phyloP scores from a whole-genome alignment of 352 stramenopile genomes.

The Peronospora tabacina region DNA sequence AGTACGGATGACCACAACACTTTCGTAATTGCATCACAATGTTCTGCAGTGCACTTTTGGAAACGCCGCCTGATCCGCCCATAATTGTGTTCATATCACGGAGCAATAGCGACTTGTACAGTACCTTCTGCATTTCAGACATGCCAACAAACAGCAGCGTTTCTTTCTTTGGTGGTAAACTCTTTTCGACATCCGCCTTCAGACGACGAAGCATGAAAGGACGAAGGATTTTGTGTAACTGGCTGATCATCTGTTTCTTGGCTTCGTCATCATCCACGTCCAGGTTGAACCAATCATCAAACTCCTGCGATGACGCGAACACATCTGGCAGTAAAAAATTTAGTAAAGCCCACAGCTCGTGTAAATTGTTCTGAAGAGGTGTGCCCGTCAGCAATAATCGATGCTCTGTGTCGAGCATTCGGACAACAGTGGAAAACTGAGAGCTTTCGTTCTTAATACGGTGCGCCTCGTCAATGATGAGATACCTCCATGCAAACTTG shows the following conservation, averaged over 20 bases:
- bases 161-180: constrained; percentile 95
- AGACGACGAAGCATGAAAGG: constrained; percentile 96
- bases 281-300: constrained; percentile 87
- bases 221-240: constrained; percentile 83
- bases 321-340: constrained; percentile 93
- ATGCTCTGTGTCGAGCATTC: constrained; percentile 80
- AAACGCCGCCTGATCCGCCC: constrained; percentile 54
- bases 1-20: constrained; percentile 88
- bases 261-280: constrained; percentile 84
- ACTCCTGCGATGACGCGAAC: constrained; percentile 85
- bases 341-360: constrained; percentile 91
- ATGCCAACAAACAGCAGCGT: constrained; percentile 90
- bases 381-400: constrained; percentile 91
- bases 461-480: constrained; percentile 85
- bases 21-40: constrained; percentile 87
- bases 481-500: constrained; percentile 87
- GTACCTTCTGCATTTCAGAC: constrained; percentile 90
- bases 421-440: constrained; percentile 82
- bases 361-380: constrained; percentile 92
- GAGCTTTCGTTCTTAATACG: constrained; percentile 86
- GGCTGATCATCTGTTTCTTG: constrained; percentile 87
- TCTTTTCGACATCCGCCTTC: constrained; percentile 99
- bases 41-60: constrained; percentile 75
- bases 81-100: constrained; percentile 92
- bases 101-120: constrained; percentile 95